Base-by-base conservation (phyloP, 495 filamentous ascomycete genomes). In the Aspergillus cavernicola region DNA sequence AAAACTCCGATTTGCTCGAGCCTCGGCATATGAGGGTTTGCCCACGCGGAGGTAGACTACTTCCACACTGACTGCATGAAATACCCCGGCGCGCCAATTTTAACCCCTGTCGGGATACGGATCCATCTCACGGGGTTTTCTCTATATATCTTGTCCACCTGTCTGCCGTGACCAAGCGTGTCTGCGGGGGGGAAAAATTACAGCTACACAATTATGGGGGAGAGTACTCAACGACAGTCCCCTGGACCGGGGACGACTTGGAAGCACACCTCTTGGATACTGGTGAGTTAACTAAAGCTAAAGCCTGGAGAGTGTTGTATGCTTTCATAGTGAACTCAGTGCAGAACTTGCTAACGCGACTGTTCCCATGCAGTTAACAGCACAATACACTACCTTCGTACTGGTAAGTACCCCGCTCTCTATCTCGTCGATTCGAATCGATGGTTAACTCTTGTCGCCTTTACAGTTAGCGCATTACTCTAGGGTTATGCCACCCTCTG, bases 391-490 rank as follows among this genome's bases (percentile, higher is more conserved):
- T 11, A 58, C 54, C 3, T 73, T 75, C 54, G 66, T 70, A 26
- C 52, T 77, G 69, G 74, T 77, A 58, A 56, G 71, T 64, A 36
- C 32, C 56, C 31, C 10, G 15, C 53, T 16, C 28, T 11, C 13
- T 24, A 18, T 23, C 13, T 29, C 19, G 22, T 32, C 26, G 12
- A 28, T 6, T 16, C 7, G 5, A 18, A 12, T 3, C 13, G n/a
- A 47, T n/a, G 19, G 20, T 60, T 71, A 54, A 67, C 20, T 19
- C 13, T 42, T 7, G 20, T 15, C 29, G 43, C 56, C 28, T 29
- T 18, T 19, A 37, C 64, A 89, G 87, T 78, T 97, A 33, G 84
- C 92, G 74, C 92, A 96, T 73, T 97, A 97, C 65, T 96, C 92
- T 11, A 81, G 91, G 57, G 80, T 91, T 37, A 98, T 98, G 93